Conservation (phyloP, 1,139 yeast species). For the Taphrina sp. region DNA sequence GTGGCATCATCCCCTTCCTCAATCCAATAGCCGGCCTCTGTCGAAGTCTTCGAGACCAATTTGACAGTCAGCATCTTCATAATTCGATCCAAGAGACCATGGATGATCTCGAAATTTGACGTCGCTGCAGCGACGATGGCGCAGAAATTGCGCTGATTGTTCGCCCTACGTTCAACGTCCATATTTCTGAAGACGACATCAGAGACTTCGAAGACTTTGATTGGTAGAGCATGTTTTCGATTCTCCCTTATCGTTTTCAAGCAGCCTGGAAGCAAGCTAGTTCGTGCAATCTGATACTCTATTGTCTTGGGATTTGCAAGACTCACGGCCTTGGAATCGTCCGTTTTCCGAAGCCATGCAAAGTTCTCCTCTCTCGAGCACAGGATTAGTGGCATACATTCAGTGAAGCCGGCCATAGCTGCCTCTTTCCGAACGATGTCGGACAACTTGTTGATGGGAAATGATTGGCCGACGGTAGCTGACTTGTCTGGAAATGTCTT, state of each 20-base stretch:
- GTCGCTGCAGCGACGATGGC: slow-evolving; percentile 93
- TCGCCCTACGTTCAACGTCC: slow-evolving; percentile 79
- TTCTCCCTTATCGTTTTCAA: slow-evolving; percentile 94
- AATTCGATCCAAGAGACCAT: slow-evolving; percentile 89
- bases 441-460: slow-evolving; percentile 85
- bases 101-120: slow-evolving; percentile 90
- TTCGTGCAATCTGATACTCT: slow-evolving; percentile 97
- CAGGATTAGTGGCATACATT: slow-evolving; percentile 90
- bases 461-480: slow-evolving; percentile 78
- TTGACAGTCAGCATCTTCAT: slow-evolving; percentile 83
- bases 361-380: slow-evolving; percentile 97
- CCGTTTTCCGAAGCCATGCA: slow-evolving; percentile 70
- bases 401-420: slow-evolving; percentile 94
- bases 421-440: slow-evolving; percentile 89
- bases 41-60: slow-evolving; percentile 50
- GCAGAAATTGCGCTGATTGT: slow-evolving; percentile 90
- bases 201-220: slow-evolving; percentile 90
- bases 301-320: slow-evolving; percentile 94
- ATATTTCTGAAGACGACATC: slow-evolving; percentile 88
- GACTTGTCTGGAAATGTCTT: slow-evolving; percentile 72
- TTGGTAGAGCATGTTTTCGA: slow-evolving; percentile 91
- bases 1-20: slow-evolving; percentile 61
- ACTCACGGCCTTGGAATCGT: slow-evolving; percentile 73
- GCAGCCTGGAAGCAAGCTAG: slow-evolving; percentile 88
- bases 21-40: slow-evolving; percentile 62